A percentile compares a stretch with the other conserved stretches of the same genome.
Conservation (phyloP, 371 early-diverging fungal genomes). For the Zopfochytrium polystomum region DNA sequence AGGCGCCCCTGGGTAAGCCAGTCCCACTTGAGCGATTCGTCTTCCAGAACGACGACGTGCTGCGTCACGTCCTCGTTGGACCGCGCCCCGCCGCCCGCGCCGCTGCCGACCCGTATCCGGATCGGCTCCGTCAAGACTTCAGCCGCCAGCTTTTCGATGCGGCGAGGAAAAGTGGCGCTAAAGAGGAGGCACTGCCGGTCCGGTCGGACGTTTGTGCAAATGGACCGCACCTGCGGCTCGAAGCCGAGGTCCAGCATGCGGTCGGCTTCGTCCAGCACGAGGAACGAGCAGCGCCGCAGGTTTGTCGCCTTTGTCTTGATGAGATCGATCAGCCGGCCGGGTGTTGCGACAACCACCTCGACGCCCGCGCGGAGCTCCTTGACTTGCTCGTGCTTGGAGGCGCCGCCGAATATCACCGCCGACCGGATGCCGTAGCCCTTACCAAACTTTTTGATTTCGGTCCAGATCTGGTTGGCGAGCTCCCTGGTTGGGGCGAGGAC, state of each 20-base stretch:
- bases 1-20: constrained; percentile 43
- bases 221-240: constrained; percentile 73
- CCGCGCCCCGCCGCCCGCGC: no score
- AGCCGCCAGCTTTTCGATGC: constrained; percentile 40
- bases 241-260: constrained; percentile 96
- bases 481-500: constrained; percentile 96
- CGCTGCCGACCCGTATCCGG: constrained; percentile 40
- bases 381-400: constrained; percentile 68
- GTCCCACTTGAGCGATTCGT: constrained; percentile 40
- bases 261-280: constrained; percentile 99
- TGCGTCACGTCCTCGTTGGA: constrained; percentile 44
- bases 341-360: constrained; percentile 94
- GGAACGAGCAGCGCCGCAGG: constrained; percentile 73
- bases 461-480: constrained; percentile 91
- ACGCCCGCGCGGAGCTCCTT: constrained; percentile 63
- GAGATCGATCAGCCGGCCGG: constrained; percentile 97
- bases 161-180: constrained; percentile 45
- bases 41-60: constrained; percentile 26
- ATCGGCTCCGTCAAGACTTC: constrained; percentile 44
- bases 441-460: constrained; percentile 45
- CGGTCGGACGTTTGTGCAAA: constrained; percentile 45
- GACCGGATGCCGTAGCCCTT: constrained; percentile 13
- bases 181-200: constrained; percentile 52
- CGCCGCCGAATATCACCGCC: constrained; percentile 45
- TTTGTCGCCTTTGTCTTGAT: constrained; percentile 71